Evolutionary conservation across 2,329 filamentous ascomycete species (phyloP), one percentile per base, ranked within the genome.

Genomic region (Colletotrichum sp.): DNA sequence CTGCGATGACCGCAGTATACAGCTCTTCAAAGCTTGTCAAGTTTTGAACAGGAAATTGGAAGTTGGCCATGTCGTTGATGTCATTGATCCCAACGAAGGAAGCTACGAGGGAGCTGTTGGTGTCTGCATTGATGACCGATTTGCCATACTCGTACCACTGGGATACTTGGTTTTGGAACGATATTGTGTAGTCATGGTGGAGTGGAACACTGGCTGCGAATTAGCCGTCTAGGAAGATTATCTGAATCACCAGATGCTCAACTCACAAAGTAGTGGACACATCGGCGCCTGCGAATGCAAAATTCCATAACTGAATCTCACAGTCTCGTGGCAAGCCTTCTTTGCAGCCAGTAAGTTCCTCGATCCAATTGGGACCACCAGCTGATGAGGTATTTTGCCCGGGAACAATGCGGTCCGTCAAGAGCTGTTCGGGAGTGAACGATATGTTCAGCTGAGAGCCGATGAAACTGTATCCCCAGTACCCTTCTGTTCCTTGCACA

Each of bases 21-120:
- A 75, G 18, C 24, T 72, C 73, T 8, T 60, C 32, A 16, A 60
- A 67, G 8, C 3, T 60, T 43, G 4, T 58, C 2, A 52, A 16
- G 4, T 65, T 48, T 8, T 75, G 28, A 7, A 58, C 15, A 8
- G 63, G 64, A 7, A 75, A 48, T 2, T 67, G 10, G 13, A 72
- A 73, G 12, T 58, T 43, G n/a, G 73, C 73, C 69, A 75, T 67
- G 79, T 92, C 89, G 77, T 84, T 85, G 76, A 92, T 89, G 72
- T 92, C 90, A 79, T 92, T 92, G 74, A 91, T 85, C 2, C 88
- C 90, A 61, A 91, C 92, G 87, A 88, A 92, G 48, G 90, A 80
- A 4, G 87, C 86, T 0, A 90, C 85, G 3, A 91, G 82, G 2
- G 87, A 84, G 21, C 85, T 81, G 6, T 81, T 77, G 18, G 84